Conservation (phyloP, 768 basidiomycete species). For the Dioszegia aurantiaca region DNA sequence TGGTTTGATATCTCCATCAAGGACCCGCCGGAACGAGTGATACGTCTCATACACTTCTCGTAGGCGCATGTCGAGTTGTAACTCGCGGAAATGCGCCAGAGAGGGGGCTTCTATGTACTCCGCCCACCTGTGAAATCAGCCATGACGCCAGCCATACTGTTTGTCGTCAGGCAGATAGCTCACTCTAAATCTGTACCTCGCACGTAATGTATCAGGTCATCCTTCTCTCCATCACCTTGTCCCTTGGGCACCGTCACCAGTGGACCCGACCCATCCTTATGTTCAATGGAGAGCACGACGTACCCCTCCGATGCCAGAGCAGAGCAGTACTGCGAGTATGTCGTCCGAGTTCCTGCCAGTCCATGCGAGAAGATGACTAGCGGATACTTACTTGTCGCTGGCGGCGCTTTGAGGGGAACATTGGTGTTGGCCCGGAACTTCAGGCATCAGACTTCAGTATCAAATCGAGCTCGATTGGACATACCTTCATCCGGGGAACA, state of each 20-base stretch:
- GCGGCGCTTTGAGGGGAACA: conserved; percentile 8
- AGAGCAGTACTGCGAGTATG: conserved; percentile 72
- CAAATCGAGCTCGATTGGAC: conserved; percentile 1
- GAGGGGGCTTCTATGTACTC: conserved; percentile 19
- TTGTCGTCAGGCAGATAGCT: conserved; percentile 16
- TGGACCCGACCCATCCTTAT: conserved; percentile 74
- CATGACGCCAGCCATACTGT: neutral
- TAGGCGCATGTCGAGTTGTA: conserved; percentile 69
- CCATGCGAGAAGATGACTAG: conserved; percentile 83
- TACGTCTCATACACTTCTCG: conserved; percentile 68
- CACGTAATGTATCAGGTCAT: conserved; percentile 57
- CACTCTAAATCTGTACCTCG: conserved; percentile 59
- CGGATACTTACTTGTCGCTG: conserved; percentile 51
- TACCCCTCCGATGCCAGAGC: conserved; percentile 72
- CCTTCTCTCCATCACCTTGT: conserved; percentile 21
- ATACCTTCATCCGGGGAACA: conserved; percentile 28
- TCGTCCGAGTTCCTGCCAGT: conserved; percentile 68
- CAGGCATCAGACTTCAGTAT: neutral
- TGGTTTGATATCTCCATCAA: conserved; percentile 47
- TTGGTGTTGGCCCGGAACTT: conserved; percentile 24
- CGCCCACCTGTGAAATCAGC: conserved; percentile 25
- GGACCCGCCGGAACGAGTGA: conserved; percentile 61
- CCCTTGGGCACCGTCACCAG: conserved; percentile 54
- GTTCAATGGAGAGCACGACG: conserved; percentile 77
- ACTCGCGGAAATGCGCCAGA: conserved; percentile 60